These are phyloP conservation scores for Paraleonurus japonicus DNA, from an alignment of 257 asterid genomes.

Conservation along the genomic window DNA sequence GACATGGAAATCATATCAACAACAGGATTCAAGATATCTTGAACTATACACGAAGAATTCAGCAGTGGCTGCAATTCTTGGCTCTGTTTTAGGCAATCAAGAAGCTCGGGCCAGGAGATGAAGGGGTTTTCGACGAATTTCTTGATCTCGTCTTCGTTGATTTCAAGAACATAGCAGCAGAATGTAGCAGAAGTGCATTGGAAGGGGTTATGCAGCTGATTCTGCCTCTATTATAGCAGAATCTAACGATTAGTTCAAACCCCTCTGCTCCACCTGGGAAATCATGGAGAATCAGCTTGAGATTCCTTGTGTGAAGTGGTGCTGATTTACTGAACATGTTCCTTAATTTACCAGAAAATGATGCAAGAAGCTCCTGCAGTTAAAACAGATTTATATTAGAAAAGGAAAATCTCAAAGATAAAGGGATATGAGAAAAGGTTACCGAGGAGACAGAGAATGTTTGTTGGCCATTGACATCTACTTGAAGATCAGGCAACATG, in stretches of 20 bases:
- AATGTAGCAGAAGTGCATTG: constrained; percentile 38
- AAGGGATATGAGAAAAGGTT: neutral
- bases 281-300: constrained; percentile 51
- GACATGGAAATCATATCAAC: constrained; percentile 32
- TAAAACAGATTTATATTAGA: neutral
- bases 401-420: neutral
- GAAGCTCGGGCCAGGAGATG: constrained; percentile 51
- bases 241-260: constrained; percentile 48
- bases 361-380: constrained; percentile 50
- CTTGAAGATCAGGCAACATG: constrained; percentile 49
- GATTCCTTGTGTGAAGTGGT: constrained; percentile 14
- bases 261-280: constrained; percentile 70
- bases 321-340: constrained; percentile 36
- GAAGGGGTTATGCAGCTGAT: constrained; percentile 34
- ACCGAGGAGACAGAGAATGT: constrained; percentile 57
- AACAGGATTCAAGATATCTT: constrained; percentile 38
- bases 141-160: constrained; percentile 33
- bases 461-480: constrained; percentile 63
- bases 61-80: constrained; percentile 31
- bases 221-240: constrained; percentile 49
- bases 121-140: constrained; percentile 29
- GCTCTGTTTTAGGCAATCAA: constrained; percentile 41
- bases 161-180: constrained; percentile 50
- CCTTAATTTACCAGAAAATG: constrained; percentile 47
- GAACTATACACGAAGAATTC: constrained; percentile 27